Base-by-base conservation (phyloP, 2,329 filamentous ascomycete species). In the Ceratocystis destructans region DNA sequence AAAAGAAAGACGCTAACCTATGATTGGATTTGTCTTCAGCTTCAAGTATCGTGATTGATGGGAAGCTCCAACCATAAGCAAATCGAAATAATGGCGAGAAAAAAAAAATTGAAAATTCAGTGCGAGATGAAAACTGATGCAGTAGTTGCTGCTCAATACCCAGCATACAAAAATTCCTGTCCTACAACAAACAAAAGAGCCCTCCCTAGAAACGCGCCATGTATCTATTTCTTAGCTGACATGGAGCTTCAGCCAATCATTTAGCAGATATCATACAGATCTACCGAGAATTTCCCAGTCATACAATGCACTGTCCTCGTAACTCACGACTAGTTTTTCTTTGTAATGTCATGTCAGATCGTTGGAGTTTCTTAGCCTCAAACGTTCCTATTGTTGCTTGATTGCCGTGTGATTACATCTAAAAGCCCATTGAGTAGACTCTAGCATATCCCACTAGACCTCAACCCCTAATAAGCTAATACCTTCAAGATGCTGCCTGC, bases 141-240 rank as follows among this genome's bases (percentile, higher is more conserved):
- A 62, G 61, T 45, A 46, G 22, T 62, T 48, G 55, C 55, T 6
- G 28, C 15, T 37, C 25, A 25, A 20, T 50, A 22, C 48, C 25
- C 22, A 28, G 10, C 20, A 25, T 15, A 53, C 12, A 41, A 62
- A 62, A 62, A 31, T 22, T 62, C 22, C 22, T 46, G 44, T 62
- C 25, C 31, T 62, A 46, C 61, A 62, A 62, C 55, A 59, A 59
- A 59, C 55, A 59, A 37, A 59, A n/a, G 17, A 4, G 55, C 55
- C 55, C 33, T 31, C 55, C 55, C 17, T 33, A 15, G 28, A 59
- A 59, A 59, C 55, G 55, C 55, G 55, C 55, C n/a, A 37, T 7
- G 12, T n/a, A 15, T n/a, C 20, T 31, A 17, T 37, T 53, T 53
- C 8, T 15, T 53, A 53, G 33, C 48, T 53, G 8, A 22, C 4